Percentiles rank a stretch among this genome's conserved stretches.
Conservation (phyloP, 768 basidiomycete species). For the Boletus barrowsii region DNA sequence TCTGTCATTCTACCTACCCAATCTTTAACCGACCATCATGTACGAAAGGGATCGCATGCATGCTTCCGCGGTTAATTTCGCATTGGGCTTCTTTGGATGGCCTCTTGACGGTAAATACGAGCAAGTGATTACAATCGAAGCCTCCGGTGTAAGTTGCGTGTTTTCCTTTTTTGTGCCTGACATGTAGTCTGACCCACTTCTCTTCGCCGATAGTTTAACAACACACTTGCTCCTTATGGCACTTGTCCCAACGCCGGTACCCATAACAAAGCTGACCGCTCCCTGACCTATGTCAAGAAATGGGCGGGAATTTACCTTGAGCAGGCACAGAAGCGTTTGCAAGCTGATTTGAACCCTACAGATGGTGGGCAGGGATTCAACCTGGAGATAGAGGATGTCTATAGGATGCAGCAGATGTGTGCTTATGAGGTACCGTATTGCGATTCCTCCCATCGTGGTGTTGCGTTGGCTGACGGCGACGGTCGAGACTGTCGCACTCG, state of each 20-base stretch:
- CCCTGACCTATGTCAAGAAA: constrained; percentile 48
- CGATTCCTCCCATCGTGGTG: not conserved
- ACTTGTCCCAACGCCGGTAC: constrained; percentile 69
- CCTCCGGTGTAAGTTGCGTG: constrained; percentile 43
- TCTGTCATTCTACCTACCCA: not conserved
- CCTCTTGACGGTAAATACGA: constrained; percentile 72
- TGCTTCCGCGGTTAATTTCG: constrained; percentile 62
- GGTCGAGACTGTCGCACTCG: constrained; percentile 79
- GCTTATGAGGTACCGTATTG: constrained; percentile 64
- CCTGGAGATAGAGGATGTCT: constrained; percentile 66
- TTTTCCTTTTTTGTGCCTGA: constrained; percentile 1
- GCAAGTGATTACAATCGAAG: constrained; percentile 74
- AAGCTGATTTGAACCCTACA: constrained; percentile 40
- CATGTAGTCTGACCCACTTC: not conserved
- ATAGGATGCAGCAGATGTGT: constrained; percentile 77
- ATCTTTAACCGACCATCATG: not conserved
- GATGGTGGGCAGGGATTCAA: constrained; percentile 45
- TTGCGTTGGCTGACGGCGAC: not conserved
- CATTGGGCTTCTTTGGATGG: constrained; percentile 74
- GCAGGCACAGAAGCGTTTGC: constrained; percentile 59
- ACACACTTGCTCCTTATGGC: constrained; percentile 81
- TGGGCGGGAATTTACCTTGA: constrained; percentile 76
- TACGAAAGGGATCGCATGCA: constrained; percentile 65
- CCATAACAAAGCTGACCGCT: constrained; percentile 52
- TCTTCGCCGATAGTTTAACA: constrained; percentile 55